phyloP scores from a whole-genome alignment of 1,284 basidiomycete genomes.

The Ustilago bromivora region DNA sequence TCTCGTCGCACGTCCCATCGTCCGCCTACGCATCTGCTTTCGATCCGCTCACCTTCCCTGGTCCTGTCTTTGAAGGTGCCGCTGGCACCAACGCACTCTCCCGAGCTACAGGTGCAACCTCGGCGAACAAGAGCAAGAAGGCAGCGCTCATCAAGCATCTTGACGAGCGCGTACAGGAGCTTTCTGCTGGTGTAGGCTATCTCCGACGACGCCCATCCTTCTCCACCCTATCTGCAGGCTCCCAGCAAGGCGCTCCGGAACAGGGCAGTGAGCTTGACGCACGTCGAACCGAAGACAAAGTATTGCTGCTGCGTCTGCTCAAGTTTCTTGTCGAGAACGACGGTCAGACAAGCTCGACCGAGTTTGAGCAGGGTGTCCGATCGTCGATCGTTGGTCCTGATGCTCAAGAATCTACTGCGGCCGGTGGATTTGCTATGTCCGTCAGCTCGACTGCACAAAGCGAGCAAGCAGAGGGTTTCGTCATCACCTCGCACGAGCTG shows the following conservation, averaged over 20 bases:
- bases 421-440: conserved; percentile 33
- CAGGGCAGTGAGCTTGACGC: conserved; percentile 48
- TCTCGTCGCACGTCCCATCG: conserved; percentile 54
- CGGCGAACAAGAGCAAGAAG: conserved; percentile 61
- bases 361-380: conserved; percentile 53
- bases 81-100: conserved; percentile 51
- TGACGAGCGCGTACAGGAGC: conserved; percentile 60
- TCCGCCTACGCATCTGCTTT: conserved; percentile 59
- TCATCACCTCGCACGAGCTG: conserved; percentile 59
- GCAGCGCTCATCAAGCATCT: conserved; percentile 57
- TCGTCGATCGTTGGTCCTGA: conserved; percentile 35
- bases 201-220: conserved; percentile 52
- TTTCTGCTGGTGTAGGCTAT: conserved; percentile 63
- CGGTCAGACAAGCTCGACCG: conserved; percentile 50
- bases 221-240: conserved; percentile 23
- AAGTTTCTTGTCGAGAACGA: conserved; percentile 65
- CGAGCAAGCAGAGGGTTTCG: conserved; percentile 18
- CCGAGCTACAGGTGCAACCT: conserved; percentile 47
- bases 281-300: conserved; percentile 62
- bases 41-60: conserved; percentile 62
- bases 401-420: conserved; percentile 10
- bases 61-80: conserved; percentile 62
- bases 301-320: conserved; percentile 60
- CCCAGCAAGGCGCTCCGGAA: conserved; percentile 15
- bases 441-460: conserved; percentile 14